Evolutionary conservation across 148 eudicot genomes (phyloP).

Genomic region (Amaranthus palmeri): DNA sequence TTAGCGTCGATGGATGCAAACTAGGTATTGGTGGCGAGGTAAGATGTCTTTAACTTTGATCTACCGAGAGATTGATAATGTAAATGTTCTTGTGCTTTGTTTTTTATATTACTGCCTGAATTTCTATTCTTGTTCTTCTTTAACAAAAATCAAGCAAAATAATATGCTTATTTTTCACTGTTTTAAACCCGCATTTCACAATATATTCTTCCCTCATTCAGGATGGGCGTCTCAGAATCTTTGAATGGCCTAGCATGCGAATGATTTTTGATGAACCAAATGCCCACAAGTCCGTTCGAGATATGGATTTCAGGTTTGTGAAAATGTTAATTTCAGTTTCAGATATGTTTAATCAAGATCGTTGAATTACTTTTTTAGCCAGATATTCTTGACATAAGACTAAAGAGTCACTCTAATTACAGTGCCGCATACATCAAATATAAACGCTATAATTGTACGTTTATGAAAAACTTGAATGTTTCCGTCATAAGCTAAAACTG

Average conservation of each 20-base stretch:
- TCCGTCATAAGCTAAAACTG: background rate
- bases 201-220: constrained; percentile 24
- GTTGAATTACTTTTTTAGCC: background rate
- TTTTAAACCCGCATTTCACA: constrained; percentile 9
- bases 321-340: no score
- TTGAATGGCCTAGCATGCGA: constrained; percentile 95
- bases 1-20: constrained; percentile 83
- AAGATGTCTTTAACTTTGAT: constrained; percentile 16
- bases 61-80: background rate
- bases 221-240: constrained; percentile 92
- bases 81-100: background rate
- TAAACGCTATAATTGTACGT: background rate
- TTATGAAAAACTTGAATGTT: background rate
- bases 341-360: background rate
- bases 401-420: background rate
- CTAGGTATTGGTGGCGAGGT: constrained; percentile 89
- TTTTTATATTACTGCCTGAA: background rate
- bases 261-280: constrained; percentile 70
- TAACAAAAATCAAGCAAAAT: background rate
- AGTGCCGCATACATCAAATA: background rate
- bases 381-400: background rate
- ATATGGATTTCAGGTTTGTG: constrained; percentile 89
- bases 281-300: constrained; percentile 89
- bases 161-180: background rate
- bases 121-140: background rate